These are phyloP conservation scores for Lentinus tigrinus DNA, from an alignment of 768 basidiomycete genomes.

Conservation along the genomic window DNA sequence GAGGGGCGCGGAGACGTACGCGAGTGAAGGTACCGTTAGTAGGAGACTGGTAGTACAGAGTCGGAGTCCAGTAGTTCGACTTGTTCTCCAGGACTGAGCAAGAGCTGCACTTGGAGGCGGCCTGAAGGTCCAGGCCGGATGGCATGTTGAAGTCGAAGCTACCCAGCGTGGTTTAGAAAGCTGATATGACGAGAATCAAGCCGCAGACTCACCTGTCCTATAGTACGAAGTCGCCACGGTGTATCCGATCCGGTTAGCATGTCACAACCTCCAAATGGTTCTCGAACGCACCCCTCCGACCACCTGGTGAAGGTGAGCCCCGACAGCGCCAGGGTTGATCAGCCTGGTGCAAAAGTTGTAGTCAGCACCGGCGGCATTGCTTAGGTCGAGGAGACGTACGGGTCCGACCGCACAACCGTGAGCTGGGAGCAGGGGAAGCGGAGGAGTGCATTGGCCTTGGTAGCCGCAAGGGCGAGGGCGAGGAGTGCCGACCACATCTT, in stretches of 20 bases:
- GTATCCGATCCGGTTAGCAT: not conserved
- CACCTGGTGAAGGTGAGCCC: constrained; percentile 1
- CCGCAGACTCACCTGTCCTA: not conserved
- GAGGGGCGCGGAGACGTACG: not conserved
- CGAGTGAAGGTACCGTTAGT: constrained; percentile 3
- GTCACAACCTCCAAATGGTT: not conserved
- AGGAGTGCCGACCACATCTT: not conserved
- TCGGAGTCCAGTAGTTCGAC: constrained; percentile 28
- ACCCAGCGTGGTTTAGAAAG: not conserved
- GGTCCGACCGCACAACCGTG: constrained; percentile 2
- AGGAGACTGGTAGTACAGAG: constrained; percentile 5
- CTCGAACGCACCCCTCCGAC: no score
- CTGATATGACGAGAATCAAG: no score
- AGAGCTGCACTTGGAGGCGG: constrained; percentile 18
- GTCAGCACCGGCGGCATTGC: not conserved
- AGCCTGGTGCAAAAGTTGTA: not conserved
- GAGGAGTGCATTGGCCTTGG: not conserved
- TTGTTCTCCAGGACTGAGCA: constrained; percentile 23
- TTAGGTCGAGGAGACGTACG: no score
- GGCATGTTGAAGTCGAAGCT: constrained; percentile 1
- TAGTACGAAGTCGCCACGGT: not conserved
- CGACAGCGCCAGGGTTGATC: not conserved
- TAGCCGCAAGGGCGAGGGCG: not conserved
- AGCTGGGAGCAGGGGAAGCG: constrained; percentile 1
- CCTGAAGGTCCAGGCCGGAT: not conserved